Base-by-base conservation (phyloP, 352 stramenopile species). In the Pythium dissimile region DNA sequence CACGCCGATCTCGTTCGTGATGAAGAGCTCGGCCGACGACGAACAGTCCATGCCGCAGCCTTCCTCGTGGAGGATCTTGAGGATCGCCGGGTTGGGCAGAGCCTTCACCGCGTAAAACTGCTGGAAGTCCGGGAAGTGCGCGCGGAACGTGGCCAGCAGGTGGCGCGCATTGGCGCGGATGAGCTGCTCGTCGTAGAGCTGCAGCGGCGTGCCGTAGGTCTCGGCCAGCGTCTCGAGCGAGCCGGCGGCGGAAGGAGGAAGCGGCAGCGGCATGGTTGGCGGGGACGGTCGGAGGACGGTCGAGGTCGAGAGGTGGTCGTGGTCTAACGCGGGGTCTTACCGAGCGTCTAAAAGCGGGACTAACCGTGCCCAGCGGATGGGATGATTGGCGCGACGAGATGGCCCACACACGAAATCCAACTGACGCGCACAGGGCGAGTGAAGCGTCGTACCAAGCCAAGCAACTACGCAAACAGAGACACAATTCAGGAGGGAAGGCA, bases 101-200 rank as follows among this genome's bases (percentile, higher is more conserved):
- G 88, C 88, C 77, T 96, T 96, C 35, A 96, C 88, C 21, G 88
- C 88, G 60, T 77, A 96, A 64, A 92, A 95, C 69, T 96, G 81
- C 67, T 89, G 68, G 52, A 96, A 96, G 52, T 86, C 75, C 13
- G 82, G 80, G 51, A 95, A 95, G 34, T 90, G 68, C 55, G 56
- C 59, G 47, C 76, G 79, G 62, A 96, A 96, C 45, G 73, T 70
- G n/a, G 67, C 45, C 8, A 95, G 56, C 48, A 96, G 72, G 34
- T 66, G 58, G 28, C 75, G 77, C 49, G 83, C 87, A 48, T 95
- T 94, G 35, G 80, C 75, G 35, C 80, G 80, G 56, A 96, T 96
- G 56, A 84, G 58, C 59, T 86, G 71, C 62, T 93, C 87, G 61
- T 94, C 84, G 68, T 96, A 96, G 52, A 96, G 57, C 78, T 96